phyloP scores from a whole-genome alignment of 768 basidiomycete genomes.

The Leccinum longicurvipes region DNA sequence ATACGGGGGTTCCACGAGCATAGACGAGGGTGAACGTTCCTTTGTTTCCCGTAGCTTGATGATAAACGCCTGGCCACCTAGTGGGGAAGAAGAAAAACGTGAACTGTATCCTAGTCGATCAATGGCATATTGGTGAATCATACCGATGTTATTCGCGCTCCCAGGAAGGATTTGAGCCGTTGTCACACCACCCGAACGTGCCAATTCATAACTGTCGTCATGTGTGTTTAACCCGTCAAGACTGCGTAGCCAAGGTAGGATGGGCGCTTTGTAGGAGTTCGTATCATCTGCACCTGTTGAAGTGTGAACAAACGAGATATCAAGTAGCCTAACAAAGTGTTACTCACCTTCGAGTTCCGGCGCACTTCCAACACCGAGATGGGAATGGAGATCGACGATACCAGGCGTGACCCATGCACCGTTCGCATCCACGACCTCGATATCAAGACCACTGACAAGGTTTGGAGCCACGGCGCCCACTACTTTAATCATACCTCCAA shows the following conservation, averaged over 20 bases:
- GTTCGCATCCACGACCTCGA: slow-evolving; percentile 54
- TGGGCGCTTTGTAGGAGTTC: slow-evolving; percentile 54
- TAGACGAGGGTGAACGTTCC: slow-evolving; percentile 45
- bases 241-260: slow-evolving; percentile 60
- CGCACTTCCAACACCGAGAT: slow-evolving; percentile 40
- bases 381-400: slow-evolving; percentile 48
- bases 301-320: not conserved
- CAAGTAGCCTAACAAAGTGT: not conserved
- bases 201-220: slow-evolving; percentile 38
- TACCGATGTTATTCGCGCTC: slow-evolving; percentile 26
- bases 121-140: not conserved
- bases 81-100: not conserved
- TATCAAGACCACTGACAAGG: slow-evolving; percentile 17
- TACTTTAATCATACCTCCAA: slow-evolving; percentile 62
- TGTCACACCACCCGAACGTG: slow-evolving; percentile 46
- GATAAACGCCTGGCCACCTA: slow-evolving; percentile 49
- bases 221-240: slow-evolving; percentile 47
- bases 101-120: not conserved
- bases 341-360: slow-evolving; percentile 31
- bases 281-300: slow-evolving; percentile 47
- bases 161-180: slow-evolving; percentile 52
- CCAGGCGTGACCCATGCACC: slow-evolving; percentile 84
- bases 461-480: slow-evolving; percentile 45
- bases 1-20: slow-evolving; percentile 51
- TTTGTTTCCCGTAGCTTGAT: slow-evolving; percentile 48